These are phyloP conservation scores for Picea mariana DNA, from an alignment of 83 land plant genomes.

Conservation along the genomic window DNA sequence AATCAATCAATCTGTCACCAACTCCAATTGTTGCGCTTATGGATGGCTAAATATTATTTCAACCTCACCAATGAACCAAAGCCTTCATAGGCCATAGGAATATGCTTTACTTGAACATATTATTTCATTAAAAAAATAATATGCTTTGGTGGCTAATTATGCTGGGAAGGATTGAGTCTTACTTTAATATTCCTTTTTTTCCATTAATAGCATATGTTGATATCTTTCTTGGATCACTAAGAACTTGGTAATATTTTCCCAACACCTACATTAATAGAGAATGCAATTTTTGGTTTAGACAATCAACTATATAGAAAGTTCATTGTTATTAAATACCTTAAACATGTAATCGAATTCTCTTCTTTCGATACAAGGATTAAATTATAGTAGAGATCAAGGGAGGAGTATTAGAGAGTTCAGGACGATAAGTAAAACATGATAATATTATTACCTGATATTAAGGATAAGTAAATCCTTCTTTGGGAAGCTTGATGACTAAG, in stretches of 20 bases:
- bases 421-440: background rate
- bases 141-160: no score
- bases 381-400: background rate
- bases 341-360: background rate
- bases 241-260: slow-evolving; percentile 75
- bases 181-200: slow-evolving; percentile 52
- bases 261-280: slow-evolving; percentile 26
- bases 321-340: background rate
- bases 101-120: no score
- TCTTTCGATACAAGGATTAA: background rate
- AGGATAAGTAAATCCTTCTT: background rate
- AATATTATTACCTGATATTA: background rate
- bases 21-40: no score
- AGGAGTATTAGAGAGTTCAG: background rate
- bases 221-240: slow-evolving; percentile 71
- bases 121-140: no score
- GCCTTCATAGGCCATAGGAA: no score
- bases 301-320: no score
- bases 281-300: background rate
- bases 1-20: no score
- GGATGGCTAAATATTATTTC: no score
- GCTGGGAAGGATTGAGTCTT: background rate
- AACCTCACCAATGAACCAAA: no score
- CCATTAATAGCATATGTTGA: slow-evolving; percentile 61
- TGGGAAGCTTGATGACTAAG: background rate